phyloP scores from a whole-genome alignment of 73 alveolate species.

The Blepharisma stoltei region DNA sequence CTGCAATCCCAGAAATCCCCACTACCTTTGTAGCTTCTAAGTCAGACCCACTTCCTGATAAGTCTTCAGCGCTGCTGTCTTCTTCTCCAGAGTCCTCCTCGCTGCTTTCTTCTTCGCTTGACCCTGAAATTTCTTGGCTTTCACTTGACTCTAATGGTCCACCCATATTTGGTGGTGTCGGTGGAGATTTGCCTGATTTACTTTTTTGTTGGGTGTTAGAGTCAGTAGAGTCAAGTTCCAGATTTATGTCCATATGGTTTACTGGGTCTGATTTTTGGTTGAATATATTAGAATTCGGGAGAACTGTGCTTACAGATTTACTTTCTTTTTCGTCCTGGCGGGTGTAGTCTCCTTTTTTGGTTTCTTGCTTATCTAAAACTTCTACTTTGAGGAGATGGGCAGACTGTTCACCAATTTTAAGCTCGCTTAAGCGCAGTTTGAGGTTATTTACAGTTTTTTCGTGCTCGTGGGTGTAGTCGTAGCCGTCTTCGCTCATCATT shows the following conservation, averaged over 20 bases:
- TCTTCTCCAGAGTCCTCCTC: not conserved
- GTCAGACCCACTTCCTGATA: not conserved
- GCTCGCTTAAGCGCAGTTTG: not conserved
- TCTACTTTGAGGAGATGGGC: not conserved
- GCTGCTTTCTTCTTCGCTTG: not conserved
- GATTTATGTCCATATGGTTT: not conserved
- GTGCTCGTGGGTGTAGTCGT: not conserved
- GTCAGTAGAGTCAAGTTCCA: too few relatives aligned
- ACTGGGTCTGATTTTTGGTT: not conserved
- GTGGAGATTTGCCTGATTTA: too few relatives aligned
- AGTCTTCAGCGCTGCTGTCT: not conserved
- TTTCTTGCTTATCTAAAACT: conserved; percentile 3
- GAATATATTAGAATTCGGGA: not conserved
- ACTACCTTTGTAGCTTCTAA: too few relatives aligned
- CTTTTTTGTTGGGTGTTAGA: too few relatives aligned
- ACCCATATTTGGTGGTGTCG: not conserved
- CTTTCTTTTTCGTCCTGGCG: not conserved
- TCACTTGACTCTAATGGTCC: not conserved
- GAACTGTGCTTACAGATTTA: not conserved
- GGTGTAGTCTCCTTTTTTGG: not conserved
- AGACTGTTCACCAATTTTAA: conserved; percentile 8
- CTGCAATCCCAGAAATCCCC: too few relatives aligned
- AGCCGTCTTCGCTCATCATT: conserved; percentile 18
- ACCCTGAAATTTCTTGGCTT: conserved; percentile 5
- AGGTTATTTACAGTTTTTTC: not conserved